Conservation (phyloP, 495 filamentous ascomycete species). For the Usnea hakonensis region DNA sequence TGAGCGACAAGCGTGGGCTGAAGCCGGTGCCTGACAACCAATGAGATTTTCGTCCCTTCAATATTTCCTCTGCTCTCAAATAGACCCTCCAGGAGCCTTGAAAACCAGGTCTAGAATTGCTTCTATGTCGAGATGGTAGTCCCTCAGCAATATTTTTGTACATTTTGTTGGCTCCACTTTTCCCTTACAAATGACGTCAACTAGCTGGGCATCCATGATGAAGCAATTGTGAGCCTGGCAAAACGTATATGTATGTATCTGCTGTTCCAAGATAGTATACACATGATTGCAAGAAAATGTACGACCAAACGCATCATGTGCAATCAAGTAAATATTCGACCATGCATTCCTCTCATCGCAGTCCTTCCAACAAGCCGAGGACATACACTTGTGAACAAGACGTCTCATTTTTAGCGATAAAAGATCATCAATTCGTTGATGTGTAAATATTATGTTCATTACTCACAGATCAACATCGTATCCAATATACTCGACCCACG, state of each 20-base stretch:
- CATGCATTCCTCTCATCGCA: no score
- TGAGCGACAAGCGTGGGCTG: neutral
- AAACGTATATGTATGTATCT: no score
- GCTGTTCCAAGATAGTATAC: neutral
- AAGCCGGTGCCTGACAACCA: neutral
- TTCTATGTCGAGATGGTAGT: neutral
- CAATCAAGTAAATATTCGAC: neutral
- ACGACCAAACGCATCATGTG: neutral
- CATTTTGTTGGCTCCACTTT: neutral
- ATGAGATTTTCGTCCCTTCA: neutral
- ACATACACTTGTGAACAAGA: neutral
- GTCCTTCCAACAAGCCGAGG: no score
- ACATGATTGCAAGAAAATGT: neutral
- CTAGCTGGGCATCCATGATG: neutral
- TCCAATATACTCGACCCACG: neutral
- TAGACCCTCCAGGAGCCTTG: neutral
- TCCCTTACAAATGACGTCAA: slow-evolving; percentile 8
- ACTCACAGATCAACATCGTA: neutral
- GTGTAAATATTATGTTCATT: neutral
- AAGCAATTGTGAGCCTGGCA: neutral
- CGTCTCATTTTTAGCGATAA: neutral
- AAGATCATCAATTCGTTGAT: neutral
- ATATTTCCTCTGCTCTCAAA: no score
- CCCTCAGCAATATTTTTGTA: neutral
- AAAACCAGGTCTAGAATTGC: neutral